Evolutionary conservation across 495 filamentous ascomycete genomes (phyloP), one percentile per base, ranked within the genome.

Genomic region (Talaromyces wortmannii): DNA sequence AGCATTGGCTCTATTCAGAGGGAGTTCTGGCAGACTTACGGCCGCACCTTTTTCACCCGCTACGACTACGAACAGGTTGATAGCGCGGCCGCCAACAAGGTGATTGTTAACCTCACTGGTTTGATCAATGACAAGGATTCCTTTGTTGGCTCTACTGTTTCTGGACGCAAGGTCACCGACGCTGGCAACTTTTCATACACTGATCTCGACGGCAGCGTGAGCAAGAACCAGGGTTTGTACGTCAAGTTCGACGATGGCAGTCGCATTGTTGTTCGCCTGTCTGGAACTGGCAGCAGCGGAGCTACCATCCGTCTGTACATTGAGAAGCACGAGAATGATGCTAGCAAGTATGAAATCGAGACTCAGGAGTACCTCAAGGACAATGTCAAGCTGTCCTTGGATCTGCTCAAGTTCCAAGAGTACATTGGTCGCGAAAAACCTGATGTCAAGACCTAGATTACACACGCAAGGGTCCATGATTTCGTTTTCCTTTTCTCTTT

Each of bases 21-120:
- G 57, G 92, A 96, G 61, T 97, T 98, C 84, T 98, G 94, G 94
- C 81, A 85, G 59, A 91, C 83, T 54, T 98, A 98, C 66, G 94
- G 94, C 60, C 89, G 94, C 44, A 96, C 92, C 16, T 98, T 97
- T 81, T 98, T 98, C 82, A 98, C 94, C 30, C 90, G 94, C 47
- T 97, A 96, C 72, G 94, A 98, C 73, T 98, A 94, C 74, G 94
- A 98, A 74, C 84, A 92, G 56, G 91, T 95, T 57, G 89, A 95
- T 70, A 86, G 83, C 55, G 89, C 90, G 3, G 92, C 89, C 49
- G 95, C 95, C 31, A 89, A 88, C 75, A 90, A 91, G 75, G 82
- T 98, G 44, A 85, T 95, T 45, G 84, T 80, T 55, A 85, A 86
- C 42, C 74, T 98, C 59, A 80, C 84, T 53, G 80, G 80, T 60